Evolutionary conservation across 495 filamentous ascomycete species (phyloP), one percentile per base, ranked within the genome.

Genomic region (Lentithecium fluviatile): DNA sequence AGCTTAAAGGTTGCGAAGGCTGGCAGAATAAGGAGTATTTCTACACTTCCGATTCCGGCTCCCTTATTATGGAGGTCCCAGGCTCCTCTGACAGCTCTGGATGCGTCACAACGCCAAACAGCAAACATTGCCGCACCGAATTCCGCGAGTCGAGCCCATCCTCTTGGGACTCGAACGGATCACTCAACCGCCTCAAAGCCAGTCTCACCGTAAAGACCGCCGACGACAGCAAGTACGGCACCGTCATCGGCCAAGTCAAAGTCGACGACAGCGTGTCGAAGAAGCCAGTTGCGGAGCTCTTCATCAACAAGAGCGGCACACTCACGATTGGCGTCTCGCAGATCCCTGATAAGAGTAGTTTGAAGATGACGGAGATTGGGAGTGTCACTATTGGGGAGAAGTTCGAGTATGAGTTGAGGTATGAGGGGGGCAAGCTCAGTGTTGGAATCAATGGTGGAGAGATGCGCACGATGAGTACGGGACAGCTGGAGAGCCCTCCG

Each of bases 51-150:
- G 58, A 49, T 36, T 40, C 69, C 40, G 72, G 71, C 24, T 60
- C 63, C 3, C 64, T 78, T n/a, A 68, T 75, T 26, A 71, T 75
- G 67, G 69, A 71, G 57, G 73, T 71, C 4, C 52, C 59, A 1
- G 59, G 59, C 11, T 56, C 51, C 17, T 69, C 71, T 20, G 66
- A 72, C 2, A 42, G 60, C 36, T 54, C 62, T 45, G 71, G 69
- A 45, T 78, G 75, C 56, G 72, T 73, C 7, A 76, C 70, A 20
- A 76, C 75, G 7, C 45, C 67, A 11, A 66, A 71, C 54, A 73
- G 70, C 65, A 17, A 69, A 52, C 75, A 78, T 56, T 78, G 75
- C 67, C 72, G 75, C 25, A 78, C 74, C 15, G 75, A 78, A 62
- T 59, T 78, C 6, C 69, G 74, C 3, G 75, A 77, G 57, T 43